Conservation (phyloP, 176 grass and related monocot species). For the Aegilops bicornis region DNA sequence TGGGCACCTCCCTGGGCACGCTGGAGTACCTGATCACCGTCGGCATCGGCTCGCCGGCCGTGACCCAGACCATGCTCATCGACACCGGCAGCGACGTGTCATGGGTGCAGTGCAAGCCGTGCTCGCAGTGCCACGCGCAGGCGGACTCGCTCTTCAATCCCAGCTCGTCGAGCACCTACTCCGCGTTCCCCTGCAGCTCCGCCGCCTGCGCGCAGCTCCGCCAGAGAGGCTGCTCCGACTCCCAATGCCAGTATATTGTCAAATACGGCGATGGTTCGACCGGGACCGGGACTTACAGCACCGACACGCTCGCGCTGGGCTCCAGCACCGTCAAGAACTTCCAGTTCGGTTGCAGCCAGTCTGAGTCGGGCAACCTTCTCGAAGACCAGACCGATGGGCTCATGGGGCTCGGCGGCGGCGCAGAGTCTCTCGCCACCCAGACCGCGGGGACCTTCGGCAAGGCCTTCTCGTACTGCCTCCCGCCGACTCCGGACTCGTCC, state of each 20-base stretch:
- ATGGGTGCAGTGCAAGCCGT: conserved; percentile 75
- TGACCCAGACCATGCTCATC: conserved; percentile 40
- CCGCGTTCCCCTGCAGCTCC: conserved; percentile 52
- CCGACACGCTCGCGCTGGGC: conserved; percentile 47
- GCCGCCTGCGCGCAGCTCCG: conserved; percentile 25
- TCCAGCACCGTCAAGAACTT: conserved; percentile 4
- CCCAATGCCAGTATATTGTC: conserved; percentile 51
- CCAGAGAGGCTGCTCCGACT: neutral
- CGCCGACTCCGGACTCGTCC: neutral
- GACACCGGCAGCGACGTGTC: conserved; percentile 74
- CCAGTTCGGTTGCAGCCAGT: conserved; percentile 57
- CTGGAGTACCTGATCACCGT: conserved; percentile 55
- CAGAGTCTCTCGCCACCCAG: too few relatives aligned
- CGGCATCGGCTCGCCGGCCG: conserved; percentile 38
- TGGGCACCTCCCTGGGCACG: conserved; percentile 7
- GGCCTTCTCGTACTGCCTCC: conserved; percentile 72
- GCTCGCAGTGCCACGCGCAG: conserved; percentile 43
- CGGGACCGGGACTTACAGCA: conserved; percentile 42
- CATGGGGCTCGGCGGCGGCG: too few relatives aligned
- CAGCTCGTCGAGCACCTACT: conserved; percentile 29
- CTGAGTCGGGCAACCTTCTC: too few relatives aligned
- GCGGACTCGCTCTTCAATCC: conserved; percentile 55
- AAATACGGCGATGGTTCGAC: conserved; percentile 37
- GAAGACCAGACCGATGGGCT: too few relatives aligned
- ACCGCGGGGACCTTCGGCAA: conserved; percentile 26